Conservation (phyloP, 2,329 filamentous ascomycete species). For the Pseudomassariella vexata region DNA sequence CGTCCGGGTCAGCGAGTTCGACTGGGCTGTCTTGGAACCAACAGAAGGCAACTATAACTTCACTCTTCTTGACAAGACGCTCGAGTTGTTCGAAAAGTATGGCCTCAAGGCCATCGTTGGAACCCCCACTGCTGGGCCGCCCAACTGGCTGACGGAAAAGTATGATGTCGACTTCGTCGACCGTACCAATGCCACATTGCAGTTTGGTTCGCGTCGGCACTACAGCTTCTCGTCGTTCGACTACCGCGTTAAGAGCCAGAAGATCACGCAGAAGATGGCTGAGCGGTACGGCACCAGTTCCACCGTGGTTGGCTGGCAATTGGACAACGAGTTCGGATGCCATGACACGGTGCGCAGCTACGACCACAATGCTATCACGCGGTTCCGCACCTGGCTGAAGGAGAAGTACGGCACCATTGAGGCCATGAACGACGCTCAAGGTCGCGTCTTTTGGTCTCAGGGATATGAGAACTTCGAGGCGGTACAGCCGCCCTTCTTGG, state of each 20-base stretch:
- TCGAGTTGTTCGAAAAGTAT: slow-evolving; percentile 12
- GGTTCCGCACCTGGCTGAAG: slow-evolving; percentile 16
- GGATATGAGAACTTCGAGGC: slow-evolving; percentile 15
- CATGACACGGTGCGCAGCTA: slow-evolving; percentile 14
- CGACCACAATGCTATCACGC: slow-evolving; percentile 11
- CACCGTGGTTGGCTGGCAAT: slow-evolving; percentile 13
- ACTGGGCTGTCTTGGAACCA: slow-evolving; percentile 15
- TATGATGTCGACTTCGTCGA: slow-evolving; percentile 16
- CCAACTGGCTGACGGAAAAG: slow-evolving; percentile 13
- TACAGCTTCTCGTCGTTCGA: slow-evolving; percentile 17
- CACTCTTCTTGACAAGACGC: slow-evolving; percentile 13
- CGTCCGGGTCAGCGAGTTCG: slow-evolving; percentile 16
- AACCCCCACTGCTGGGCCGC: slow-evolving; percentile 15
- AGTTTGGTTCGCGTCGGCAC: slow-evolving; percentile 15
- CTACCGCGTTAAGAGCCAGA: slow-evolving; percentile 15
- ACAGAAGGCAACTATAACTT: slow-evolving; percentile 15
- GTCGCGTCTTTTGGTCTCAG: slow-evolving; percentile 16
- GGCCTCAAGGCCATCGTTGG: slow-evolving; percentile 16
- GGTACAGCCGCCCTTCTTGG: slow-evolving; percentile 13
- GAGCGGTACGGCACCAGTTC: slow-evolving; percentile 13
- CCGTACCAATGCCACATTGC: slow-evolving; percentile 14
- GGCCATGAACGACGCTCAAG: slow-evolving; percentile 14
- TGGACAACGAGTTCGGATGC: slow-evolving; percentile 19
- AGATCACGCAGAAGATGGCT: slow-evolving; percentile 14
- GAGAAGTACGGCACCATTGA: slow-evolving; percentile 15